phyloP scores from a whole-genome alignment of 1,139 yeast species.

The Kodamaea plutei region DNA sequence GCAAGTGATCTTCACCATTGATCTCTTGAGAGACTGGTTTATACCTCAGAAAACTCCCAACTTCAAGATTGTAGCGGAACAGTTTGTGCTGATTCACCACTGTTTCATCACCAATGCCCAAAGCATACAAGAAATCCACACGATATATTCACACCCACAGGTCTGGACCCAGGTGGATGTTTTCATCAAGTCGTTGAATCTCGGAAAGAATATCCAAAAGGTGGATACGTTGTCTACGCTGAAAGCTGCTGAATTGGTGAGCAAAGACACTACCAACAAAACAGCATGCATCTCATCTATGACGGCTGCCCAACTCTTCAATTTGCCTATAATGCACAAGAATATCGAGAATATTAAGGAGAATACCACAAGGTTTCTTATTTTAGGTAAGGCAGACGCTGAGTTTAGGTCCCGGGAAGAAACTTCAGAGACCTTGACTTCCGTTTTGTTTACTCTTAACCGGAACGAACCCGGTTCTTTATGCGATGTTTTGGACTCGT shows the following conservation, averaged over 20 bases:
- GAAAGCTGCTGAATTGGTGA: conserved; percentile 69
- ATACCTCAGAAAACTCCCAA: conserved; percentile 18
- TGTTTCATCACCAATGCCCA: conserved; percentile 55
- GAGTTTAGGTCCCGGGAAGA: conserved; percentile 3
- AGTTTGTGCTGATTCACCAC: conserved; percentile 79
- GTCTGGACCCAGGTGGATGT: conserved; percentile 90
- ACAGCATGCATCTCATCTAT: conserved; percentile 46
- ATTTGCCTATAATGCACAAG: conserved; percentile 51
- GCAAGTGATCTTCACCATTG: conserved; percentile 82
- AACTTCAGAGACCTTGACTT: conserved; percentile 31
- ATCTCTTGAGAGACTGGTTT: conserved; percentile 68
- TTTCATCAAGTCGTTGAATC: conserved; percentile 39
- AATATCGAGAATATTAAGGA: conserved; percentile 67
- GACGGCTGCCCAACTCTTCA: conserved; percentile 62
- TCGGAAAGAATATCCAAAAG: conserved; percentile 34
- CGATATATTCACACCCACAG: conserved; percentile 89
- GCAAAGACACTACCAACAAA: conserved; percentile 32
- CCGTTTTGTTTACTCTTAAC: conserved; percentile 63
- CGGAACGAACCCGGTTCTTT: conserved; percentile 74
- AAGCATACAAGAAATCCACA: conserved; percentile 41
- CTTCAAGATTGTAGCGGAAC: conserved; percentile 66
- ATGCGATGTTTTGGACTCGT: conserved; percentile 58
- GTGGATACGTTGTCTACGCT: conserved; percentile 79
- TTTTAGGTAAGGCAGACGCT: conserved; percentile 41
- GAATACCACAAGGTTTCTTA: conserved; percentile 82